phyloP scores from a whole-genome alignment of 1,284 basidiomycete genomes.

The Phenoliferia sp. region DNA sequence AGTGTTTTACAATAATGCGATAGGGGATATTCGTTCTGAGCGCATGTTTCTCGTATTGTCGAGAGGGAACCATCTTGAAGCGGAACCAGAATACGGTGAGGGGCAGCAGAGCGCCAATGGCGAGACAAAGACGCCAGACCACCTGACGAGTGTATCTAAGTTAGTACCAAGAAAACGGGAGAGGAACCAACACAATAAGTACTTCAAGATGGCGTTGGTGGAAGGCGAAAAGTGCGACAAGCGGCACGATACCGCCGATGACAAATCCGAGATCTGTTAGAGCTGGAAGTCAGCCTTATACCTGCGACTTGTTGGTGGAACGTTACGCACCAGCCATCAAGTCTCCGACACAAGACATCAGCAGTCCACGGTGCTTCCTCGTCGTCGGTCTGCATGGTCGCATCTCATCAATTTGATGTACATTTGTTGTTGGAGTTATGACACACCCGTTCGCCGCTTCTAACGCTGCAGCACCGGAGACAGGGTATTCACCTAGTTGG shows the following conservation, averaged over 20 bases:
- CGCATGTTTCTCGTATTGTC: neutral
- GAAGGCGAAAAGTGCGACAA: neutral
- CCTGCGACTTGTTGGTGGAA: neutral
- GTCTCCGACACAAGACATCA: neutral
- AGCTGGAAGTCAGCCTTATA: neutral
- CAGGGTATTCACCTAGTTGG: neutral
- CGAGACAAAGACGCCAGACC: neutral
- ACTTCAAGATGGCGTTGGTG: neutral
- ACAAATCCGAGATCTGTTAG: neutral
- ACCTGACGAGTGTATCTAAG: too few relatives aligned
- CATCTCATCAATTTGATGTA: neutral
- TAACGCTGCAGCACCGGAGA: neutral
- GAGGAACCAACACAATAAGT: too few relatives aligned
- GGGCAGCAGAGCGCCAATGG: neutral
- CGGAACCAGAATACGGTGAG: slow-evolving; percentile 1
- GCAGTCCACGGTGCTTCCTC: neutral
- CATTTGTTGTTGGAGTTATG: neutral
- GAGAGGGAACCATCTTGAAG: neutral
- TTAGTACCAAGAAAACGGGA: too few relatives aligned
- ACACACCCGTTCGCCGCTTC: neutral
- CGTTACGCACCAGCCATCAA: neutral
- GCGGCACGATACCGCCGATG: neutral
- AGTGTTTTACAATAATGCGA: neutral
- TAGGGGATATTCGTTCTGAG: neutral
- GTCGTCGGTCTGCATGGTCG: neutral